These are phyloP conservation scores for Gillenia trifoliata DNA, from an alignment of 306 rosid genomes.

Conservation along the genomic window DNA sequence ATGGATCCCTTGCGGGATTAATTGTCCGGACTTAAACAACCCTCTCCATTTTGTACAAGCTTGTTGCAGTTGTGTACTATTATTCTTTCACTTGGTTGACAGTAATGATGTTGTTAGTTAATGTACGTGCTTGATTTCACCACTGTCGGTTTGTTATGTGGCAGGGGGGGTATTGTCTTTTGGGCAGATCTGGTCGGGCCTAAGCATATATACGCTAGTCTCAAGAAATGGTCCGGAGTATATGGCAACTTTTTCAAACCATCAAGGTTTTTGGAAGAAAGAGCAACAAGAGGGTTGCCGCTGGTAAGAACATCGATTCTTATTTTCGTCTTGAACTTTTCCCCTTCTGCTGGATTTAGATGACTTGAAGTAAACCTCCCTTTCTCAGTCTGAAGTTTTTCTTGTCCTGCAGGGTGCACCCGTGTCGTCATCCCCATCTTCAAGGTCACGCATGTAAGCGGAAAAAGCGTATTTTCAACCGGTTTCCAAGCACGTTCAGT, in stretches of 20 bases:
- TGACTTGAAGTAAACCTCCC: slow-evolving; percentile 22
- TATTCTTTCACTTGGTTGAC: not conserved
- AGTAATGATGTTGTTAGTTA: not conserved
- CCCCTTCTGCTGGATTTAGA: slow-evolving; percentile 40
- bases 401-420: slow-evolving; percentile 69
- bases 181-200: slow-evolving; percentile 93
- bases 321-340: not conserved
- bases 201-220: slow-evolving; percentile 64
- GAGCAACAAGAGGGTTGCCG: slow-evolving; percentile 74
- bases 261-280: slow-evolving; percentile 82
- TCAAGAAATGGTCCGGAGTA: slow-evolving; percentile 70
- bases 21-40: not conserved
- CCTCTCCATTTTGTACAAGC: not conserved
- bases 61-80: not conserved
- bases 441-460: slow-evolving; percentile 56
- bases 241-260: slow-evolving; percentile 83
- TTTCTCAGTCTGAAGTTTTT: slow-evolving; percentile 11
- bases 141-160: not conserved
- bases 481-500: not conserved
- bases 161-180: slow-evolving; percentile 89
- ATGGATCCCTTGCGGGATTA: not conserved
- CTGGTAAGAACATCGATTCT: slow-evolving; percentile 49
- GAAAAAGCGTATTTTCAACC: not conserved
- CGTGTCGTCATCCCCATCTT: slow-evolving; percentile 32
- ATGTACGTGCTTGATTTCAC: not conserved